Percentiles rank a stretch among this genome's conserved stretches.
These are phyloP conservation scores for Aquilaria malaccensis DNA, from an alignment of 345 rosid genomes.

Conservation along the genomic window DNA sequence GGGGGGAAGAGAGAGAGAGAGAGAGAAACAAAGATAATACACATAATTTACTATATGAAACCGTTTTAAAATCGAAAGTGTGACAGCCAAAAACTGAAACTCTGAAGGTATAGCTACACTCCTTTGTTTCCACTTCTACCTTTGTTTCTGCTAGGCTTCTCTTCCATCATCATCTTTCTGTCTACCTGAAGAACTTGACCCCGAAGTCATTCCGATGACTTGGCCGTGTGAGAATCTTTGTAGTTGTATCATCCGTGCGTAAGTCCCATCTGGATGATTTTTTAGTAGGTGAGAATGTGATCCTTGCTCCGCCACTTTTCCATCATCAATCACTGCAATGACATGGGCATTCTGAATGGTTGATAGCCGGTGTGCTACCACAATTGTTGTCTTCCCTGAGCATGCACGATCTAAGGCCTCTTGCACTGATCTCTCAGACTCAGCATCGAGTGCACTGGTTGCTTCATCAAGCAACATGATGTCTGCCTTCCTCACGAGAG, in stretches of 20 bases:
- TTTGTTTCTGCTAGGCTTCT: too few relatives aligned
- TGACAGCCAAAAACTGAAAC: too few relatives aligned
- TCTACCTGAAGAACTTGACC: conserved; percentile 47
- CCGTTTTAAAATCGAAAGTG: too few relatives aligned
- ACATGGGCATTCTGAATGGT: conserved; percentile 84
- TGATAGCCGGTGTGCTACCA: conserved; percentile 84
- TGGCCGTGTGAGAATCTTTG: conserved; percentile 86
- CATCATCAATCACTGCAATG: conserved; percentile 90
- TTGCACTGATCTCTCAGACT: conserved; percentile 90
- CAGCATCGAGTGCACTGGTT: conserved; percentile 90
- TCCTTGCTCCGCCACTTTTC: conserved; percentile 92
- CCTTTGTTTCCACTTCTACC: conserved; percentile 17
- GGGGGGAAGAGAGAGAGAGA: conserved; percentile 1
- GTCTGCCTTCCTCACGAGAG: conserved; percentile 78
- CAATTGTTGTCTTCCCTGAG: conserved; percentile 79
- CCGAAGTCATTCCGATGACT: conserved; percentile 74
- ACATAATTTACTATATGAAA: too few relatives aligned
- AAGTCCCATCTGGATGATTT: conserved; percentile 78
- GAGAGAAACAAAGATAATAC: too few relatives aligned
- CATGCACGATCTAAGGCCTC: conserved; percentile 93
- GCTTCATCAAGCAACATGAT: conserved; percentile 94
- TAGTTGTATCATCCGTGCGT: conserved; percentile 89
- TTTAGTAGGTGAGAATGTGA: conserved; percentile 79
- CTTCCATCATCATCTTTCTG: too few relatives aligned
- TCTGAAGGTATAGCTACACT: conserved; percentile 19